Evolutionary conservation across 805 yeast species (phyloP).

Genomic region (Ogataea haglerorum): DNA sequence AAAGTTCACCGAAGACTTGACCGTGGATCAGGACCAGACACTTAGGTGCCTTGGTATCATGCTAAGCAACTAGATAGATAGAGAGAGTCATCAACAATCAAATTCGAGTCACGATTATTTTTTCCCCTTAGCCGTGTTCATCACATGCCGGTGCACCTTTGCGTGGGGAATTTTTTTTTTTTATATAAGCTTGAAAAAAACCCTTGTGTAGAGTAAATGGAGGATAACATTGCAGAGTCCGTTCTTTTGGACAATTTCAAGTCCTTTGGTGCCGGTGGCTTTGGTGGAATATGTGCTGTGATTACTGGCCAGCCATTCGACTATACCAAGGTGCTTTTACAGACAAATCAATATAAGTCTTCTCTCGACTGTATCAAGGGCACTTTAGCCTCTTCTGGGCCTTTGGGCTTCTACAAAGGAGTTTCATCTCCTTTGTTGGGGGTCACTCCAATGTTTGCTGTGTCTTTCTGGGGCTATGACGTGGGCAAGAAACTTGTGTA

Average conservation of each 20-base stretch:
- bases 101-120: background rate
- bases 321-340: constrained; percentile 85
- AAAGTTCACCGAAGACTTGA: constrained; percentile 48
- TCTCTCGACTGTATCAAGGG: constrained; percentile 65
- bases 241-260: constrained; percentile 72
- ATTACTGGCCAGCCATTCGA: constrained; percentile 97
- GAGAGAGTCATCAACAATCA: background rate
- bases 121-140: constrained; percentile 8
- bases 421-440: constrained; percentile 94
- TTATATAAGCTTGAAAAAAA: background rate
- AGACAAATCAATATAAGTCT: constrained; percentile 66
- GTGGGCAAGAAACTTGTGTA: constrained; percentile 78
- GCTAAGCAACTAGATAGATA: constrained; percentile 19
- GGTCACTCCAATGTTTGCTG: constrained; percentile 98
- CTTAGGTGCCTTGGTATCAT: constrained; percentile 45
- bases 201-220: constrained; percentile 18
- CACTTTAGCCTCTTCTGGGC: constrained; percentile 72
- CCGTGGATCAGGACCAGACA: constrained; percentile 47
- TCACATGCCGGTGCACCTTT: constrained; percentile 5
- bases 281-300: constrained; percentile 96
- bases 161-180: constrained; percentile 2
- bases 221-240: constrained; percentile 17
- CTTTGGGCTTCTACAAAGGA: constrained; percentile 83
- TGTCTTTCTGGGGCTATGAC: constrained; percentile 98
- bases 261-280: constrained; percentile 89